Evolutionary conservation across 2,329 filamentous ascomycete species (phyloP), one percentile per base, ranked within the genome.

Genomic region (Elsinoe arachidis): DNA sequence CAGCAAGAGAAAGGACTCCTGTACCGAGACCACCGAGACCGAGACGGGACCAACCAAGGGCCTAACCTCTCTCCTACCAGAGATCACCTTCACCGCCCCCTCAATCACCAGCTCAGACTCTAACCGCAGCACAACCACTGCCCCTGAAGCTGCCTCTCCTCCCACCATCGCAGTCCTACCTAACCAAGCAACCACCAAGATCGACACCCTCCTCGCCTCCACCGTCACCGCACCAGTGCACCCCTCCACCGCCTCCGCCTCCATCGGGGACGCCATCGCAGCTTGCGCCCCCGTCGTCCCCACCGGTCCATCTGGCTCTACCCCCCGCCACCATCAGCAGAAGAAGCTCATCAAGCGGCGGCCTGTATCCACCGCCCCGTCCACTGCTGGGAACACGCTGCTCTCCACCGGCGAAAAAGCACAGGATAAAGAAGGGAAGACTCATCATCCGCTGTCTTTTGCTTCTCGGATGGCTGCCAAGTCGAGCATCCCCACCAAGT

Each of bases 271-370:
- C 33, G 33, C 23, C 17, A 38, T 26, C 14, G 49, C 33, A n/a
- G 49, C 49, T 34, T 12, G n/a, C 33, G 15, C 34, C 7, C 49
- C 49, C 33, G 5, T 23, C 34, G 17, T 53, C 2, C 49, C 49
- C 2, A 53, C 49, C 15, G 49, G 49, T 14, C 49, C 34, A 15
- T 23, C 12, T 2, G 9, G n/a, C 34, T 9, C 11, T 2, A 14
- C 15, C 3, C 49, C 49, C n/a, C 49, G 49, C 19, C 12, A 4
- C n/a, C 33, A 30, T 12, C 12, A 14, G 15, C 34, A 34, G 11
- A 37, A 39, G 33, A 53, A 53, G 34, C 35, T 53, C 10, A 21
- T 53, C 6, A 53, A 53, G 49, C 49, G 49, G 15, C 49, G 49
- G 5, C 49, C 49, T 19, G 49, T 39, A 33, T 33, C 23, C 26